Conservation (phyloP, 2,329 filamentous ascomycete species). For the Colletotrichum magnum region DNA sequence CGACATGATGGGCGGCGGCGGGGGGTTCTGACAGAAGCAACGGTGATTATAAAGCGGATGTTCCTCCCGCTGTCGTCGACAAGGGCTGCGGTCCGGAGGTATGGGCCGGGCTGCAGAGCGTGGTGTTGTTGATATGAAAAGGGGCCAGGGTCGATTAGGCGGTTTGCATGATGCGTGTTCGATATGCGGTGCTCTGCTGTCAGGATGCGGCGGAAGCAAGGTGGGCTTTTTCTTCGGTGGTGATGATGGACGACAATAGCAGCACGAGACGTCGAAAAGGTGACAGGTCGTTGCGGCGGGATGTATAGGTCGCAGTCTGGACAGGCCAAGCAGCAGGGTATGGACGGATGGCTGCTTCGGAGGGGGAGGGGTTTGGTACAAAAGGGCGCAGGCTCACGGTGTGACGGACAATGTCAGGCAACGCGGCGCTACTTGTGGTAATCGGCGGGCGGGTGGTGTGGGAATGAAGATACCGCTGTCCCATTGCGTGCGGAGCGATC, state of each 20-base stretch:
- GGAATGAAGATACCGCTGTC: conserved; percentile 26
- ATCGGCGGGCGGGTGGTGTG: conserved; percentile 10
- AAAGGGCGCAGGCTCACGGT: not conserved
- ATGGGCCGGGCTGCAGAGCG: not conserved
- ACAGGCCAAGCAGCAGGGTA: not conserved
- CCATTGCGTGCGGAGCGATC: conserved; percentile 31
- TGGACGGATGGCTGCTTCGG: not conserved
- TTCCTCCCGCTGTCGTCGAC: too few relatives aligned
- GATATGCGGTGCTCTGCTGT: conserved; percentile 4
- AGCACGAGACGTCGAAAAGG: not conserved
- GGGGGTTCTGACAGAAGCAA: not conserved
- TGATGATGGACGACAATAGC: not conserved
- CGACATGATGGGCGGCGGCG: conserved; percentile 19
- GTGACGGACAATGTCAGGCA: not conserved
- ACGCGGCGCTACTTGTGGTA: conserved; percentile 18
- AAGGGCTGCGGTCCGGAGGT: conserved; percentile 12
- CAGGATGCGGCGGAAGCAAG: conserved; percentile 7
- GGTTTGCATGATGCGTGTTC: conserved; percentile 31
- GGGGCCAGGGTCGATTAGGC: conserved; percentile 24
- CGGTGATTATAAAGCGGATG: conserved; percentile 26
- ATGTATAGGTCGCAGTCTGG: not conserved
- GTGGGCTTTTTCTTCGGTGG: not conserved
- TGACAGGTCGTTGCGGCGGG: conserved; percentile 26
- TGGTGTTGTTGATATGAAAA: not conserved
- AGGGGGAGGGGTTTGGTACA: not conserved